Percentiles rank a stretch among this genome's conserved stretches.
Evolutionary conservation across 495 filamentous ascomycete species (phyloP).

Genomic region (Margaritispora aquatica): DNA sequence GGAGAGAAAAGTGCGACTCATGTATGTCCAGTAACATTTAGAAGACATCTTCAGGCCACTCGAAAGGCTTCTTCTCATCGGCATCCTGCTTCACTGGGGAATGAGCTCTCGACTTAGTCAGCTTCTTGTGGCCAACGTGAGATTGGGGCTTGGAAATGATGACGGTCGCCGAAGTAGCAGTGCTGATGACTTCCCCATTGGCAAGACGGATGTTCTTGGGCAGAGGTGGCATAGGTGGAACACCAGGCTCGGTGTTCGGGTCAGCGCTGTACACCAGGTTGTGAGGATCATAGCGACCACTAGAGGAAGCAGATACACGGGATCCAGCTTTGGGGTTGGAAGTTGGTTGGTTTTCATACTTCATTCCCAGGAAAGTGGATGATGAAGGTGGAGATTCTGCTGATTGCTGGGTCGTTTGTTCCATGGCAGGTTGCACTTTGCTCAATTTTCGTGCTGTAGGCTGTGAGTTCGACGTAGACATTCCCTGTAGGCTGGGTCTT

Average conservation of each 20-base stretch:
- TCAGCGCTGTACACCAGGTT: constrained; percentile 11
- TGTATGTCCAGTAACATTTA: not conserved
- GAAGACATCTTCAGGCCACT: constrained; percentile 20
- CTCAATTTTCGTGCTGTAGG: not conserved
- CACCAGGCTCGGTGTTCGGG: constrained; percentile 1
- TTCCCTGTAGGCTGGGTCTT: not conserved
- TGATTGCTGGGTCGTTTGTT: not conserved
- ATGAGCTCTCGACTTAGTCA: constrained; percentile 8
- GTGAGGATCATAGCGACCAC: not conserved
- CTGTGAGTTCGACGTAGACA: not conserved
- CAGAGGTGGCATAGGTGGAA: constrained; percentile 19
- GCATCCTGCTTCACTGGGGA: not conserved
- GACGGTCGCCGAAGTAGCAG: not conserved
- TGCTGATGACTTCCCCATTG: constrained; percentile 17
- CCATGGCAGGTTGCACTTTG: not conserved
- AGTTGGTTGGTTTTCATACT: not conserved
- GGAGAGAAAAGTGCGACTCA: not conserved
- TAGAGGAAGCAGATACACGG: not conserved
- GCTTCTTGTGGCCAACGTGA: not conserved
- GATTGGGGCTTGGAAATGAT: not conserved
- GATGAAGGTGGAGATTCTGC: not conserved
- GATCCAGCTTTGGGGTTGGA: not conserved
- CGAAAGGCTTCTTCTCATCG: constrained; percentile 4
- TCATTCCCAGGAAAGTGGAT: not conserved
- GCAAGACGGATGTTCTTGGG: constrained; percentile 10